A percentile compares a stretch with the other conserved stretches of the same genome.
Conservation (phyloP, 2,329 filamentous ascomycete species). For the Pyrenophora graminea region DNA sequence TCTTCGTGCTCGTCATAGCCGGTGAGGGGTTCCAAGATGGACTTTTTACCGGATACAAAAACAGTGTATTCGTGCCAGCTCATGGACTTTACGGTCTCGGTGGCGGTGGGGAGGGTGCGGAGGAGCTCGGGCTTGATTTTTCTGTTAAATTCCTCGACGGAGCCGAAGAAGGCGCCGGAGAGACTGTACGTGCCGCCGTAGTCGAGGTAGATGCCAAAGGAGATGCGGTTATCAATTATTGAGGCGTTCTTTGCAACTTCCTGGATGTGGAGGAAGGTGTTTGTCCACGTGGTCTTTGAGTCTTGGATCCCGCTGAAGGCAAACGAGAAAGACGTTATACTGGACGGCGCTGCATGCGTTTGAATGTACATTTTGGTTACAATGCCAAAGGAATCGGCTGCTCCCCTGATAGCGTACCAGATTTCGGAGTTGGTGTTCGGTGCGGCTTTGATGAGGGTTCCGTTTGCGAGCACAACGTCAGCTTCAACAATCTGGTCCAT, state of each 20-base stretch:
- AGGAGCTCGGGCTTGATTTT: conserved; percentile 48
- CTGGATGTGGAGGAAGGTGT: conserved; percentile 49
- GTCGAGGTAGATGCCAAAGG: conserved; percentile 50
- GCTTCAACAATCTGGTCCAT: conserved; percentile 42
- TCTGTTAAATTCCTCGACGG: conserved; percentile 43
- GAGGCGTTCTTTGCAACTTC: conserved; percentile 47
- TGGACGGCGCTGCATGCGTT: conserved; percentile 33
- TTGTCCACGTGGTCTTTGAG: conserved; percentile 39
- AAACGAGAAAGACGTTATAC: conserved; percentile 37
- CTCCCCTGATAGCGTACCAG: conserved; percentile 50
- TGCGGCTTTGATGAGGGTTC: conserved; percentile 45
- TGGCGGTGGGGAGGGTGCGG: conserved; percentile 39
- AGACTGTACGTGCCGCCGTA: conserved; percentile 40
- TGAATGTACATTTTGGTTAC: conserved; percentile 46
- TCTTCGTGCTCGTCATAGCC: conserved; percentile 47
- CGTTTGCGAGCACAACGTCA: conserved; percentile 48
- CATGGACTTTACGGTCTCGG: conserved; percentile 31
- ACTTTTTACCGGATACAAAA: conserved; percentile 44
- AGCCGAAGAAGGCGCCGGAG: conserved; percentile 49
- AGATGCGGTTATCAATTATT: conserved; percentile 48
- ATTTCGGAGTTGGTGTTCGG: conserved; percentile 45
- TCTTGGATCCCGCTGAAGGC: conserved; percentile 31
- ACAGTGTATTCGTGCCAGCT: conserved; percentile 49
- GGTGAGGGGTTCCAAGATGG: conserved; percentile 35
- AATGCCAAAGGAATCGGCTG: conserved; percentile 49